Conservation (phyloP, 257 asterid species). For the Solanum commersonii region DNA sequence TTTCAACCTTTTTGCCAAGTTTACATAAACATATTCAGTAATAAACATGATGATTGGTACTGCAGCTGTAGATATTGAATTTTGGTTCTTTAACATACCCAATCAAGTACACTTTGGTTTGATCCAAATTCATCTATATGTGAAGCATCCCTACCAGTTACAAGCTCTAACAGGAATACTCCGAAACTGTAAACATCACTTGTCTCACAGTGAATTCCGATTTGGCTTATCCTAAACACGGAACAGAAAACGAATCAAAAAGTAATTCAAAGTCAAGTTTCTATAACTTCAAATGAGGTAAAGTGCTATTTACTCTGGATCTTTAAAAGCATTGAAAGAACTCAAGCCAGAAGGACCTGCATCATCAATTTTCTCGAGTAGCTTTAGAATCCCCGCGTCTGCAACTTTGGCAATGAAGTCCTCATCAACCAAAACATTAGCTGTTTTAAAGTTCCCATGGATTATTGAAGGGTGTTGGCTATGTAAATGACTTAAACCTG, state of each 20-base stretch:
- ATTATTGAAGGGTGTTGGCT: slow-evolving; percentile 36
- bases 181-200: slow-evolving; percentile 75
- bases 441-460: slow-evolving; percentile 61
- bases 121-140: slow-evolving; percentile 30
- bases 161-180: slow-evolving; percentile 53
- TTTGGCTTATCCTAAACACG: slow-evolving; percentile 25
- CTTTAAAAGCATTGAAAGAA: slow-evolving; percentile 33
- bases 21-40: not conserved
- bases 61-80: no score
- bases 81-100: slow-evolving; percentile 33
- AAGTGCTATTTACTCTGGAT: slow-evolving; percentile 53
- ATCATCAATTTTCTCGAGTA: slow-evolving; percentile 33
- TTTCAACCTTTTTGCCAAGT: slow-evolving; percentile 26
- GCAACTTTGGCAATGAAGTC: slow-evolving; percentile 64
- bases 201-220: slow-evolving; percentile 13
- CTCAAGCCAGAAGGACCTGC: slow-evolving; percentile 35
- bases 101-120: slow-evolving; percentile 26
- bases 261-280: not conserved
- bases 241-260: not conserved
- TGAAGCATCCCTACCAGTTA: slow-evolving; percentile 46
- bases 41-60: not conserved
- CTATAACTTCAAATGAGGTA: not conserved
- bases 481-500: slow-evolving; percentile 69
- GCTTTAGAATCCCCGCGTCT: slow-evolving; percentile 48
- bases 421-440: slow-evolving; percentile 74